These are phyloP conservation scores for Smithsoniella earleae DNA, from an alignment of 163 green algal genomes.

Conservation along the genomic window DNA sequence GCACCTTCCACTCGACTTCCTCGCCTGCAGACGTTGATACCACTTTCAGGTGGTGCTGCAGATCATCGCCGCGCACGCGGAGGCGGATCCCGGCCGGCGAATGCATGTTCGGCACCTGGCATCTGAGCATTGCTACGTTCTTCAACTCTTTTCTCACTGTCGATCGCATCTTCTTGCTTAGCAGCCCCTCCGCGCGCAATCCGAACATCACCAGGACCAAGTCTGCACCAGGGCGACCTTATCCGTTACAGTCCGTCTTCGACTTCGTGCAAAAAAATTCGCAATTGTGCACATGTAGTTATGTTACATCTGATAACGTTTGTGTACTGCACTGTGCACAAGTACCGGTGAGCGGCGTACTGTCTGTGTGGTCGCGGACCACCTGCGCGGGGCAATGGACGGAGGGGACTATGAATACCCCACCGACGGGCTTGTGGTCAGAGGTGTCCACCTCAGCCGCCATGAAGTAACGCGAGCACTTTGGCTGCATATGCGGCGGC, in stretches of 20 bases:
- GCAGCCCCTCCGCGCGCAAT: neutral
- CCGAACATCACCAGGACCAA: neutral
- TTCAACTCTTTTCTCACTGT: neutral
- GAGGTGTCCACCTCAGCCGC: conserved; percentile 44
- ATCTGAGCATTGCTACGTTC: neutral
- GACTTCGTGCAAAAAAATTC: too few relatives aligned
- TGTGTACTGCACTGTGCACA: too few relatives aligned
- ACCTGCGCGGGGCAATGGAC: conserved; percentile 1
- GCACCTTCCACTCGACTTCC: conserved; percentile 16
- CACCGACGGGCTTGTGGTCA: conserved; percentile 62
- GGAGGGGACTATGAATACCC: conserved; percentile 41
- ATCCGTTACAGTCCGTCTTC: too few relatives aligned
- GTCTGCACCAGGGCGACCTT: too few relatives aligned
- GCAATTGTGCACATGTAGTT: too few relatives aligned
- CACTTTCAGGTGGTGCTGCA: neutral
- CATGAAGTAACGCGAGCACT: conserved; percentile 42
- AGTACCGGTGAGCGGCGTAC: too few relatives aligned
- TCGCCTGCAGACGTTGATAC: neutral
- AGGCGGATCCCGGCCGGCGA: conserved; percentile 2
- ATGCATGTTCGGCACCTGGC: neutral
- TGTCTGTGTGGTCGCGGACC: conserved; percentile 5
- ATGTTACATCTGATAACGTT: too few relatives aligned
- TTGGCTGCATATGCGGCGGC: conserved; percentile 28
- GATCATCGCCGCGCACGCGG: conserved; percentile 4
- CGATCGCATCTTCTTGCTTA: conserved; percentile 5